Percentiles rank a stretch among this genome's conserved stretches.
phyloP scores from a whole-genome alignment of 495 filamentous ascomycete genomes.

The Xylaria acuta region DNA sequence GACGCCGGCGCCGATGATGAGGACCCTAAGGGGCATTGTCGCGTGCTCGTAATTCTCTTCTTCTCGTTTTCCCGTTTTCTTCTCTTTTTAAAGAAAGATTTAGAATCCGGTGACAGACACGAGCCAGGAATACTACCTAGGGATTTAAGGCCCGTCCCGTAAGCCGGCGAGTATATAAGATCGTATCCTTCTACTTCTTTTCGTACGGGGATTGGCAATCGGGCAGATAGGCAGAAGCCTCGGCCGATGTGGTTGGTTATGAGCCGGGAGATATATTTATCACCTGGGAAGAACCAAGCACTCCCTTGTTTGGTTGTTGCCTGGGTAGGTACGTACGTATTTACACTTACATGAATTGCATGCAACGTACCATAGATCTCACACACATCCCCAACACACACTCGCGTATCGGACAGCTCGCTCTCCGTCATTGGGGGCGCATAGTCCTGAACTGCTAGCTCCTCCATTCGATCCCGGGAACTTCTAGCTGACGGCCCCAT shows the following conservation, averaged over 20 bases:
- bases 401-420: background rate
- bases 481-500: background rate
- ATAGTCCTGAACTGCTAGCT: too few species aligned
- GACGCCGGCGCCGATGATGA: constrained; percentile 90
- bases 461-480: too few species aligned
- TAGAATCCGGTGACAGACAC: too few species aligned
- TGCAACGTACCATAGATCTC: too few species aligned
- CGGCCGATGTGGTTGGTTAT: background rate
- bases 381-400: background rate
- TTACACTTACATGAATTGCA: too few species aligned
- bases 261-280: background rate
- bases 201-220: too few species aligned
- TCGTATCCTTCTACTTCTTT: too few species aligned
- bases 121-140: too few species aligned
- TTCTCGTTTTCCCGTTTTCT: background rate
- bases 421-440: background rate
- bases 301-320: background rate
- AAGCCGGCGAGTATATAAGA: too few species aligned
- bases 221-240: background rate
- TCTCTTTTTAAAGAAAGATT: background rate
- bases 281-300: background rate
- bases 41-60: background rate
- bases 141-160: too few species aligned
- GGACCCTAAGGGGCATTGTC: constrained; percentile 61
- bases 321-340: too few species aligned